phyloP scores from a whole-genome alignment of 495 filamentous ascomycete genomes.

The Talaromyces trachyspermus region DNA sequence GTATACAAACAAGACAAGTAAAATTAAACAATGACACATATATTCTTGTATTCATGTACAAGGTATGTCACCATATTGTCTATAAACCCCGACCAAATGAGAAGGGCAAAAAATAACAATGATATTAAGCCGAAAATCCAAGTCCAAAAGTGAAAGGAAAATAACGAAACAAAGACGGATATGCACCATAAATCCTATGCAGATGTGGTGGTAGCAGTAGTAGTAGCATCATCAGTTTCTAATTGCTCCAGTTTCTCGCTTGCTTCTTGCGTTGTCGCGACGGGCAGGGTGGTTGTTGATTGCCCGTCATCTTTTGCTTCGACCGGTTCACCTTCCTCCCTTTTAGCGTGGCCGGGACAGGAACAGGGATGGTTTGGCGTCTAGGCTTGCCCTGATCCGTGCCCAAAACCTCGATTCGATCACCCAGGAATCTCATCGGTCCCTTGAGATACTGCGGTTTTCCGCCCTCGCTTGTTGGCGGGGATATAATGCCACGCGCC shows the following conservation, averaged over 20 bases:
- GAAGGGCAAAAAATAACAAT: too few relatives aligned
- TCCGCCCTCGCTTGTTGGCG: slow-evolving; percentile 19
- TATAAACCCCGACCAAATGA: too few relatives aligned
- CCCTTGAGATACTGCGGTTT: slow-evolving; percentile 31
- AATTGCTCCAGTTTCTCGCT: background rate
- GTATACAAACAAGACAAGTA: too few relatives aligned
- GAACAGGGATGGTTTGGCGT: slow-evolving; percentile 25
- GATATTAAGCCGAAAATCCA: too few relatives aligned
- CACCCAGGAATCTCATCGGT: slow-evolving; percentile 33
- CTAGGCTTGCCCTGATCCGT: slow-evolving; percentile 33
- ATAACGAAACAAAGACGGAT: too few relatives aligned
- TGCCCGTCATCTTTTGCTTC: background rate
- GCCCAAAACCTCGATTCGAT: slow-evolving; percentile 32
- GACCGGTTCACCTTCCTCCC: background rate
- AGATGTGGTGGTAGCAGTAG: background rate
- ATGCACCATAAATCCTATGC: background rate
- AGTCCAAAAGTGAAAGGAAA: too few relatives aligned
- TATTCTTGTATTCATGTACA: too few relatives aligned
- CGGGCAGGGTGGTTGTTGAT: background rate
- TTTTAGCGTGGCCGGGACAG: slow-evolving; percentile 1
- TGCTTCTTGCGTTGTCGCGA: background rate
- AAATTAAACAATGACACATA: too few relatives aligned
- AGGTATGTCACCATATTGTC: too few relatives aligned
- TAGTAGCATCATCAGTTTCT: background rate
- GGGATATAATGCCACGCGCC: slow-evolving; percentile 30